A percentile compares a stretch with the other conserved stretches of the same genome.
Evolutionary conservation across 202 grass and related monocot genomes (phyloP).

Genomic region (Digitaria exilis): DNA sequence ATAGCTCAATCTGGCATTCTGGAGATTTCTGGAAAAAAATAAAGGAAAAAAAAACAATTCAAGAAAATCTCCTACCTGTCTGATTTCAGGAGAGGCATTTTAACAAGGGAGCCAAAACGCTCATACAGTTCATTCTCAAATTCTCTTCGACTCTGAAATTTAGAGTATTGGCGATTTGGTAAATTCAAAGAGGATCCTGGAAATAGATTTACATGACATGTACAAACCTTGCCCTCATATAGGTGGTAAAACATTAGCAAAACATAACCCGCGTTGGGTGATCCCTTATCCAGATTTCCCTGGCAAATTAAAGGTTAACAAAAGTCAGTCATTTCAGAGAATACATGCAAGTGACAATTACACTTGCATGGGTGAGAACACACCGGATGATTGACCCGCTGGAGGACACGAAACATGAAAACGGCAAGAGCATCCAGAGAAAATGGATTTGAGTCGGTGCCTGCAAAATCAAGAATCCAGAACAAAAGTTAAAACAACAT

Average conservation of each 20-base stretch:
- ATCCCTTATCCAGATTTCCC: constrained; percentile 91
- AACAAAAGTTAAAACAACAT: constrained; percentile 26
- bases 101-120: constrained; percentile 89
- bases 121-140: constrained; percentile 91
- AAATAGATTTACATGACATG: constrained; percentile 27
- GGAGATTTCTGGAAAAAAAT: constrained; percentile 4
- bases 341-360: constrained; percentile 15
- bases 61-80: constrained; percentile 59
- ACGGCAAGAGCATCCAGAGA: constrained; percentile 93
- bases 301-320: constrained; percentile 42
- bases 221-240: constrained; percentile 94
- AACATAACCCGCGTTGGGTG: constrained; percentile 86
- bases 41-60: neutral
- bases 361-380: constrained; percentile 32
- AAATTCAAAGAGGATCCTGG: constrained; percentile 31
- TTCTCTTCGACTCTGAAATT: constrained; percentile 75
- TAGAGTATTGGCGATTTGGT: constrained; percentile 29
- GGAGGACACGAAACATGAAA: constrained; percentile 91
- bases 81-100: constrained; percentile 91
- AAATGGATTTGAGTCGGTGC: constrained; percentile 91
- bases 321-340: constrained; percentile 41
- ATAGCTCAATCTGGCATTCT: constrained; percentile 4
- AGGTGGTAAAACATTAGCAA: constrained; percentile 98
- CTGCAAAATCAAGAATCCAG: constrained; percentile 52
- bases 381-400: constrained; percentile 93